Evolutionary conservation across 2,329 filamentous ascomycete genomes (phyloP).

Genomic region (Chaetomium olivaceum): DNA sequence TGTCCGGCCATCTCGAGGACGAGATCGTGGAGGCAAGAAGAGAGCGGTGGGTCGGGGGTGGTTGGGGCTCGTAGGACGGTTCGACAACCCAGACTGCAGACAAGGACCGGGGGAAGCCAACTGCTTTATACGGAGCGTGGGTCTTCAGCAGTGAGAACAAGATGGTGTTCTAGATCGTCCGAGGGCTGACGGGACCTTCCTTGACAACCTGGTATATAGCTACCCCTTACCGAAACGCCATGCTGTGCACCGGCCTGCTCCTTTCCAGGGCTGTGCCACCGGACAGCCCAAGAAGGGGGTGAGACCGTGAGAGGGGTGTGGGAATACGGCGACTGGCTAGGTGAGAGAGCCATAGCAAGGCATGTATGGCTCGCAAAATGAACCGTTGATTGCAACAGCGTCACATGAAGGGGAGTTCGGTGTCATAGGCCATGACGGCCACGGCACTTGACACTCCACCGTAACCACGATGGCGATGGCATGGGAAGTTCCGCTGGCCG

Average conservation of each 20-base stretch:
- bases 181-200: conserved; percentile 2
- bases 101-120: neutral
- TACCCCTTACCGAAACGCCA: conserved; percentile 24
- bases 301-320: conserved; percentile 16
- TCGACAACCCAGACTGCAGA: neutral
- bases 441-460: conserved; percentile 32
- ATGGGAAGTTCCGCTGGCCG: conserved; percentile 29
- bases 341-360: conserved; percentile 14
- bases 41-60: neutral
- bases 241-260: neutral
- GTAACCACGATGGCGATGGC: conserved; percentile 10
- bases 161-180: conserved; percentile 24
- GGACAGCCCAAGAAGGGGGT: neutral
- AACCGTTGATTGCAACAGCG: conserved; percentile 32
- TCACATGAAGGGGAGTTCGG: conserved; percentile 32
- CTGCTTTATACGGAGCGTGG: conserved; percentile 20
- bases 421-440: conserved; percentile 24
- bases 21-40: neutral
- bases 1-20: conserved; percentile 22
- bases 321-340: conserved; percentile 15
- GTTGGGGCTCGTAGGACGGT: neutral
- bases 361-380: conserved; percentile 26
- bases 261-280: conserved; percentile 19
- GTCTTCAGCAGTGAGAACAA: conserved; percentile 2
- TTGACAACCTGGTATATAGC: conserved; percentile 26